Conservation (phyloP, 306 rosid species). For the Cucumis sativus region DNA sequence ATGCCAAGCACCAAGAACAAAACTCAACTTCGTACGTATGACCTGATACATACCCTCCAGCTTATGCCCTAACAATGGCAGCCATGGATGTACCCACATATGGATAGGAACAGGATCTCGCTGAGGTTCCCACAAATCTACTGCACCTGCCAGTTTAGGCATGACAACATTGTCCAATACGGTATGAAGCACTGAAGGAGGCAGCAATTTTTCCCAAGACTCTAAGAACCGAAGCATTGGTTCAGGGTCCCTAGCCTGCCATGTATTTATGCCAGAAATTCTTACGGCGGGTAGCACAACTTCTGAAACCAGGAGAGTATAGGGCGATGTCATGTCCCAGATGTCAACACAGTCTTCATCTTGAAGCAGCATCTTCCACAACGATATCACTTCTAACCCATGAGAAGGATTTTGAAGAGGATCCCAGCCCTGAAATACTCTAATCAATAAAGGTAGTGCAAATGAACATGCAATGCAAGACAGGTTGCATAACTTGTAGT, state of each 20-base stretch:
- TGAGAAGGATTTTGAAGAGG: constrained; percentile 67
- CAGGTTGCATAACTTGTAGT: constrained; percentile 72
- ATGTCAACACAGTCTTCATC: constrained; percentile 53
- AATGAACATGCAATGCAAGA: constrained; percentile 76
- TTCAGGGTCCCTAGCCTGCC: constrained; percentile 93
- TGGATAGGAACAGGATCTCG: constrained; percentile 86
- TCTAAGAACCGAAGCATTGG: constrained; percentile 79
- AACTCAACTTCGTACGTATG: constrained; percentile 70
- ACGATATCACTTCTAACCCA: constrained; percentile 50
- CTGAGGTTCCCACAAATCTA: constrained; percentile 85
- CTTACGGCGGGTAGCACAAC: constrained; percentile 85
- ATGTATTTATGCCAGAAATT: constrained; percentile 69
- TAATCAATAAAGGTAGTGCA: constrained; percentile 67
- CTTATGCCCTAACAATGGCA: constrained; percentile 66
- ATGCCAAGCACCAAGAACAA: constrained; percentile 90
- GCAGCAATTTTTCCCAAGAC: constrained; percentile 70
- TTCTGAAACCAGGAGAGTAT: constrained; percentile 67
- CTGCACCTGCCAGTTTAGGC: constrained; percentile 75
- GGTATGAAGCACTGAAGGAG: constrained; percentile 44
- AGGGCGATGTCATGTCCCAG: constrained; percentile 60
- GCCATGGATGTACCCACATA: constrained; percentile 95
- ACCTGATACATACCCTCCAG: constrained; percentile 64
- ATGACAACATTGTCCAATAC: constrained; percentile 57
- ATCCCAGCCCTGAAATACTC: constrained; percentile 88
- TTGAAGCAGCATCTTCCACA: constrained; percentile 63